Evolutionary conservation across 305 asterid genomes (phyloP).

Genomic region (Fraxinus baroniana): DNA sequence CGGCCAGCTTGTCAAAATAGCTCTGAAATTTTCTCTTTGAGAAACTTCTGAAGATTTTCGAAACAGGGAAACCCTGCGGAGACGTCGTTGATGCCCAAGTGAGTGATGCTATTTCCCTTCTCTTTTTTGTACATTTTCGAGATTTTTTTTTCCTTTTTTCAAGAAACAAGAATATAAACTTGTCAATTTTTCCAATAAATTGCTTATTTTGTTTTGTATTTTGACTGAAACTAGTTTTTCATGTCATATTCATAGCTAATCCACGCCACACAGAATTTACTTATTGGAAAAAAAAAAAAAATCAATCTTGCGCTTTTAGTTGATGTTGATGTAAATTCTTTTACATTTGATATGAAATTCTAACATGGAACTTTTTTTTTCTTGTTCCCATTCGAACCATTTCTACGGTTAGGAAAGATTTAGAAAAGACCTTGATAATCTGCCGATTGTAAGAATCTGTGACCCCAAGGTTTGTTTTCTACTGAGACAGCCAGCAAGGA

Average conservation of each 20-base stretch:
- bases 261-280: neutral
- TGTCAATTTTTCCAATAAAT: neutral
- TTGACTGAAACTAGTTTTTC: neutral
- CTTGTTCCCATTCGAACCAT: too few species aligned
- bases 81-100: neutral
- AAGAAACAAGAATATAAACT: neutral
- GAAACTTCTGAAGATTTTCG: slow-evolving; percentile 25
- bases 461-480: neutral
- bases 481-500: too few species aligned
- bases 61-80: neutral
- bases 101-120: neutral
- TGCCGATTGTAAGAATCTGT: too few species aligned
- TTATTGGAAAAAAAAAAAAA: neutral
- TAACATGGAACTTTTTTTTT: too few species aligned
- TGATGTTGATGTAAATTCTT: neutral
- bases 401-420: too few species aligned
- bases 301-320: neutral
- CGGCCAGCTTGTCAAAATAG: slow-evolving; percentile 52
- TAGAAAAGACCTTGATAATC: too few species aligned
- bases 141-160: too few species aligned
- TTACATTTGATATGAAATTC: too few species aligned
- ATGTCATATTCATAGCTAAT: neutral
- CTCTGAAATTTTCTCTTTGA: slow-evolving; percentile 44
- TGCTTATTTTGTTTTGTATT: neutral
- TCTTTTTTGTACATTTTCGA: neutral